A percentile compares a stretch with the other conserved stretches of the same genome.
Evolutionary conservation across 2,329 filamentous ascomycete species (phyloP).

Genomic region (Eutypa lata): DNA sequence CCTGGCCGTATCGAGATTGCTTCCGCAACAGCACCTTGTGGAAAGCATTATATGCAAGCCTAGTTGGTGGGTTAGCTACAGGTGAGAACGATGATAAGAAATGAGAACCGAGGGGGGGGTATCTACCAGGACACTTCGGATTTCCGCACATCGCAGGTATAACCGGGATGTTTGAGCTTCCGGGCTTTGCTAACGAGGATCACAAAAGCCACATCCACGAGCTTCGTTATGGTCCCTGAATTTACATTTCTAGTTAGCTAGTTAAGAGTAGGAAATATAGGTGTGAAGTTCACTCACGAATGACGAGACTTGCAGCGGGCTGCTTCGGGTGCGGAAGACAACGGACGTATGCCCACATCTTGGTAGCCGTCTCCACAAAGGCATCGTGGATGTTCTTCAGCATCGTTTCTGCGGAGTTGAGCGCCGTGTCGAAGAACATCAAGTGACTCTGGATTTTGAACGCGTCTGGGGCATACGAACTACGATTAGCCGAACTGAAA

Average conservation of each 20-base stretch:
- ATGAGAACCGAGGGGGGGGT: neutral
- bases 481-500: conserved; percentile 2
- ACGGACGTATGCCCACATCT: conserved; percentile 61
- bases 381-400: conserved; percentile 71
- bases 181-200: conserved; percentile 58
- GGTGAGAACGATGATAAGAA: too few relatives aligned
- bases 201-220: conserved; percentile 62
- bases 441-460: conserved; percentile 84
- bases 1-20: conserved; percentile 64
- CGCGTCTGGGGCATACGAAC: conserved; percentile 38
- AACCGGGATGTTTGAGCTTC: conserved; percentile 43
- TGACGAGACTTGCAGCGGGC: conserved; percentile 59
- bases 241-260: too few relatives aligned
- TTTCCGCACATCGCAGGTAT: conserved; percentile 58
- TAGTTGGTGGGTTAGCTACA: conserved; percentile 26
- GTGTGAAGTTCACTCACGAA: conserved; percentile 45
- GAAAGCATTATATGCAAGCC: conserved; percentile 71
- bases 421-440: conserved; percentile 77
- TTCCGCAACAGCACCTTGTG: conserved; percentile 62
- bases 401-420: conserved; percentile 70
- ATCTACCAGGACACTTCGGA: conserved; percentile 61
- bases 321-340: conserved; percentile 56
- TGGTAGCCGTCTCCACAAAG: conserved; percentile 75
- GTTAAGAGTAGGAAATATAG: neutral
- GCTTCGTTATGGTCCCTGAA: conserved; percentile 64